phyloP scores from a whole-genome alignment of 23 red algal genomes.

The Chondrus crispus region DNA sequence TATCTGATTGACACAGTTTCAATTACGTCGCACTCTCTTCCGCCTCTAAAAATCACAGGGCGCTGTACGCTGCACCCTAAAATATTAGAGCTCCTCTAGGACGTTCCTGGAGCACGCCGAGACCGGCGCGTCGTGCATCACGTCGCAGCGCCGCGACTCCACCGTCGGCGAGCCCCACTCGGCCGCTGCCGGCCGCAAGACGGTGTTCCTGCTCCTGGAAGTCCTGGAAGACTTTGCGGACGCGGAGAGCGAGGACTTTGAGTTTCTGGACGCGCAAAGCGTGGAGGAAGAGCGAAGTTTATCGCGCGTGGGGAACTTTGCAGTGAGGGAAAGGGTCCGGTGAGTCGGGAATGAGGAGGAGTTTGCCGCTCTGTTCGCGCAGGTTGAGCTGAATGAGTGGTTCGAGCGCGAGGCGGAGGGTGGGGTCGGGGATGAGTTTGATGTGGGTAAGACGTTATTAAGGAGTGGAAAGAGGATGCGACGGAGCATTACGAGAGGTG shows the following conservation, averaged over 20 bases:
- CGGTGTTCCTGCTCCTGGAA: conserved; percentile 7
- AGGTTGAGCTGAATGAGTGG: conserved; percentile 45
- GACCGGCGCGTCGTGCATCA: neutral
- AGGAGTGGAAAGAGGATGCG: conserved; percentile 10
- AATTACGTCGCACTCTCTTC: no score
- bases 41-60: no score
- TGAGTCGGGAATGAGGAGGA: conserved; percentile 59
- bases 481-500: conserved; percentile 40
- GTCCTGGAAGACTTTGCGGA: conserved; percentile 63
- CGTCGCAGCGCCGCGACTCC: conserved; percentile 31
- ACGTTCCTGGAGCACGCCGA: no score
- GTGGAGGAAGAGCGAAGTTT: neutral
- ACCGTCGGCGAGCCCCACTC: neutral
- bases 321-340: conserved; percentile 15
- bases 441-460: conserved; percentile 2
- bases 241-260: conserved; percentile 38
- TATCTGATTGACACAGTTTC: no score
- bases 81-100: no score
- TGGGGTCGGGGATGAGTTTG: conserved; percentile 33
- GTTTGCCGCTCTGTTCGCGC: conserved; percentile 54
- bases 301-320: no score
- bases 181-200: neutral
- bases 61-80: no score
- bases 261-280: conserved; percentile 28
- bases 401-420: conserved; percentile 15